Percentiles rank a stretch among this genome's conserved stretches.
phyloP scores from a whole-genome alignment of 2,329 filamentous ascomycete species.

The Colletotrichum trifolii region DNA sequence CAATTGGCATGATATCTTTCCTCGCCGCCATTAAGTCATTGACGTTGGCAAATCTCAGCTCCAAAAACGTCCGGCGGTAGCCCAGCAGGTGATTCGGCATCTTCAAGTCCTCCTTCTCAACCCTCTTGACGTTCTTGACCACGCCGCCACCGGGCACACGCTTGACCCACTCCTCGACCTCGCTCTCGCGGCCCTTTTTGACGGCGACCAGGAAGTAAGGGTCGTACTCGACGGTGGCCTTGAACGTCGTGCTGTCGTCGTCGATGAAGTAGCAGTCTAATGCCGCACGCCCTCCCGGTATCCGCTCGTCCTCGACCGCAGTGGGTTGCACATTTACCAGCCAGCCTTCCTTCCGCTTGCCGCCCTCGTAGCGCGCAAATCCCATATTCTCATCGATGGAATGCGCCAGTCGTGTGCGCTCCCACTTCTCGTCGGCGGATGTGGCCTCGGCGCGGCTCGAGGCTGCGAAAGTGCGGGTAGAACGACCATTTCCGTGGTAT shows the following conservation, averaged over 20 bases:
- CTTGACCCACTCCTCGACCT: conserved; percentile 96
- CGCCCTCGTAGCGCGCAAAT: conserved; percentile 90
- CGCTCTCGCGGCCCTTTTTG: conserved; percentile 86
- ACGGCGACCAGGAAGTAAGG: conserved; percentile 95
- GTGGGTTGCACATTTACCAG: conserved; percentile 95
- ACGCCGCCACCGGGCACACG: conserved; percentile 81
- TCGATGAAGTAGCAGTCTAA: conserved; percentile 98
- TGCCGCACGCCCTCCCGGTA: conserved; percentile 85
- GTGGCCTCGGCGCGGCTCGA: conserved; percentile 85
- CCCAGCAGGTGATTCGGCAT: conserved; percentile 97
- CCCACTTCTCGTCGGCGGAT: conserved; percentile 91
- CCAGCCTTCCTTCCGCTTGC: conserved; percentile 86
- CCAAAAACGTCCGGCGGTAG: conserved; percentile 87
- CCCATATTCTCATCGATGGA: conserved; percentile 95
- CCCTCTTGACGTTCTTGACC: conserved; percentile 78
- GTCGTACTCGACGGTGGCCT: conserved; percentile 95
- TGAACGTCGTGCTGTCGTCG: conserved; percentile 89
- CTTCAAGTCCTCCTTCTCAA: conserved; percentile 92
- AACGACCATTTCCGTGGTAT: conserved; percentile 72
- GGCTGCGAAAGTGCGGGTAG: conserved; percentile 82
- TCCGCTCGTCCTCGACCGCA: conserved; percentile 84
- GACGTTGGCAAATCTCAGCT: conserved; percentile 89
- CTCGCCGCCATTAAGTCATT: conserved; percentile 86
- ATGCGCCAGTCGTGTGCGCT: conserved; percentile 84
- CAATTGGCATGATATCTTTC: conserved; percentile 86